A percentile compares a stretch with the other conserved stretches of the same genome.
Evolutionary conservation across 495 filamentous ascomycete genomes (phyloP).

Genomic region (Neurospora discreta): DNA sequence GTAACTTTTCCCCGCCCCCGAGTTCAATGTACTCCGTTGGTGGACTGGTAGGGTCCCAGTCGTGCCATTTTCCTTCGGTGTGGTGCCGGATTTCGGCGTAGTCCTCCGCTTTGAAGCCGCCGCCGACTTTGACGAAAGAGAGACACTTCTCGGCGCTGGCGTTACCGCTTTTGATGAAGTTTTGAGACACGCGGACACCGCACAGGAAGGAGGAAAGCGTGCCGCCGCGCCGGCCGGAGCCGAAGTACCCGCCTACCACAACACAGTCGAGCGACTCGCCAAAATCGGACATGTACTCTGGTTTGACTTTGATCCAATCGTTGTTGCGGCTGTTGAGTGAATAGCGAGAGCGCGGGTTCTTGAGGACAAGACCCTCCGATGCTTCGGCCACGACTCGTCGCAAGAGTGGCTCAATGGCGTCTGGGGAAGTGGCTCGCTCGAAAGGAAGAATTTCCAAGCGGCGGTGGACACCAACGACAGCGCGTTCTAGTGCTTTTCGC

Average conservation of each 20-base stretch:
- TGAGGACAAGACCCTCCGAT: conserved; percentile 85
- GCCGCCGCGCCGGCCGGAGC: conserved; percentile 74
- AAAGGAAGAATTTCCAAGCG: conserved; percentile 79
- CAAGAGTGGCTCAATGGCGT: conserved; percentile 66
- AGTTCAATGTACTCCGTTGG: conserved; percentile 74
- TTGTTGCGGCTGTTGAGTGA: conserved; percentile 84
- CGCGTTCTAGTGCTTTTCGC: conserved; percentile 58
- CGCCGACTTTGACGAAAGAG: conserved; percentile 93
- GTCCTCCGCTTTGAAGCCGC: conserved; percentile 78
- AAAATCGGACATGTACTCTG: conserved; percentile 96
- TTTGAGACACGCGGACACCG: conserved; percentile 66
- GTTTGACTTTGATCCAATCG: conserved; percentile 98
- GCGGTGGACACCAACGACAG: conserved; percentile 52
- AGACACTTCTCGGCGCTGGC: conserved; percentile 62
- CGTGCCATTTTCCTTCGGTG: conserved; percentile 83
- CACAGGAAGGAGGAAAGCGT: conserved; percentile 77
- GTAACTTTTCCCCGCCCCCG: conserved; percentile 56
- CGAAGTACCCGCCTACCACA: conserved; percentile 88
- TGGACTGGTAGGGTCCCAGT: conserved; percentile 72
- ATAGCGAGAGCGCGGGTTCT: conserved; percentile 84
- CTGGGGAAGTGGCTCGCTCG: conserved; percentile 48
- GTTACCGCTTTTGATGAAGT: conserved; percentile 40
- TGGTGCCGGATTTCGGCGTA: conserved; percentile 70
- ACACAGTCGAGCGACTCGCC: conserved; percentile 87
- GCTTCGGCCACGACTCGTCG: conserved; percentile 78